These are phyloP conservation scores for Penicillium pulvis DNA, from an alignment of 495 filamentous ascomycete genomes.

Conservation along the genomic window DNA sequence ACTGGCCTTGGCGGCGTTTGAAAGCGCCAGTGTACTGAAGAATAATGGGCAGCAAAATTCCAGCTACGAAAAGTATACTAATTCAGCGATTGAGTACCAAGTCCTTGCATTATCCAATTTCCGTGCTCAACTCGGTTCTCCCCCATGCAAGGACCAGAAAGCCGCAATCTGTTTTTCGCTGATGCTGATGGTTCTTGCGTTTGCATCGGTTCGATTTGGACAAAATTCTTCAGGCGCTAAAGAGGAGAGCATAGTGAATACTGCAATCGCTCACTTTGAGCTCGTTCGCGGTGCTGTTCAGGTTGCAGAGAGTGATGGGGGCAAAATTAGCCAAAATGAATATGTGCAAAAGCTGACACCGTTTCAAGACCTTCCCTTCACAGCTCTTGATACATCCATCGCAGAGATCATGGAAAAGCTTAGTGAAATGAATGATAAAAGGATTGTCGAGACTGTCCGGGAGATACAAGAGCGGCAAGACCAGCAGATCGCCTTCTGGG, in stretches of 20 bases:
- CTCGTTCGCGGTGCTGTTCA: conserved; percentile 9
- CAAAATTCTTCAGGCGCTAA: not conserved
- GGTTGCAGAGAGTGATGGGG: not conserved
- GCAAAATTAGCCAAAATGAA: conserved; percentile 1
- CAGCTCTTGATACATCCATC: not conserved
- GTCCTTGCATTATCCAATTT: conserved; percentile 1
- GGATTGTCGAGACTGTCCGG: not conserved
- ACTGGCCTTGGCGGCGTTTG: conserved; percentile 5
- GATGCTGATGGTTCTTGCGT: conserved; percentile 7
- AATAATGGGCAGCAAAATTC: not conserved
- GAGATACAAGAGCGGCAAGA: not conserved
- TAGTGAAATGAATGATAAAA: conserved; percentile 2
- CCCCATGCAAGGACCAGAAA: not conserved
- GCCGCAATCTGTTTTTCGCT: conserved; percentile 2
- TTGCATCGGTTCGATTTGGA: not conserved
- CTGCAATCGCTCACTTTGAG: conserved; percentile 4
- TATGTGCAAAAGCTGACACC: conserved; percentile 5
- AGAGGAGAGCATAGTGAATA: not conserved
- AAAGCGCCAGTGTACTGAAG: not conserved
- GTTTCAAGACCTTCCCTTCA: conserved; percentile 3
- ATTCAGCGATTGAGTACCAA: conserved; percentile 2
- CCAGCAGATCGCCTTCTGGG: conserved; percentile 4
- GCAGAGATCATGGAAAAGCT: not conserved
- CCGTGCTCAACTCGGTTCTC: not conserved
- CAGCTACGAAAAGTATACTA: not conserved